Evolutionary conservation across 768 basidiomycete species (phyloP).

Genomic region (Gelatoporia subvermispora): DNA sequence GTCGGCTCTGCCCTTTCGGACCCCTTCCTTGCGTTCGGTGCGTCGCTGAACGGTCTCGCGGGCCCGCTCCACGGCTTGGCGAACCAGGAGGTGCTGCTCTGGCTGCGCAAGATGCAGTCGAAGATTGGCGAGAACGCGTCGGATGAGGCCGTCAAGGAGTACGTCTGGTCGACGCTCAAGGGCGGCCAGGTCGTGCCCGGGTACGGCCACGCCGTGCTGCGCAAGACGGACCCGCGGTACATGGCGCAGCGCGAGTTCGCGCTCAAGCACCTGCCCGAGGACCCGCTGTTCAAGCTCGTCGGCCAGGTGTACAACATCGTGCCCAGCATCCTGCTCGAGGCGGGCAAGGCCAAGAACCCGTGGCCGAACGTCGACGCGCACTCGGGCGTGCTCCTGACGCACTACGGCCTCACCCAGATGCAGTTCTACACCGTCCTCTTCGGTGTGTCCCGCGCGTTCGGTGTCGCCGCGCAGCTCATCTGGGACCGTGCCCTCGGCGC

Average conservation of each 20-base stretch:
- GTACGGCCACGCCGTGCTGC: constrained; percentile 81
- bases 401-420: constrained; percentile 88
- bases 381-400: constrained; percentile 82
- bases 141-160: constrained; percentile 87
- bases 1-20: constrained; percentile 96
- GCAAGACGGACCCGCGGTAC: constrained; percentile 92
- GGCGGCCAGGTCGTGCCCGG: constrained; percentile 92
- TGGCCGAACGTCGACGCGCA: constrained; percentile 98
- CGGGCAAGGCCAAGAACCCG: constrained; percentile 90
- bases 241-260: constrained; percentile 88
- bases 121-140: constrained; percentile 82
- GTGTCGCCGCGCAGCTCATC: constrained; percentile 83
- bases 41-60: constrained; percentile 92
- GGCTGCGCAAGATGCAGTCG: constrained; percentile 90
- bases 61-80: constrained; percentile 96
- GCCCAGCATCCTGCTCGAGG: constrained; percentile 85
- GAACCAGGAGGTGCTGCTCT: constrained; percentile 95
- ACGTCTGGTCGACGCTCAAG: constrained; percentile 94
- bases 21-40: constrained; percentile 92
- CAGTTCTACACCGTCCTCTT: constrained; percentile 97
- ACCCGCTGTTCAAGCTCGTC: constrained; percentile 93
- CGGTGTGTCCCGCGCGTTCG: constrained; percentile 92
- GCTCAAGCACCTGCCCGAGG: constrained; percentile 74
- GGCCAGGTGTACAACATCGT: constrained; percentile 85
- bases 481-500: constrained; percentile 93